Conservation (phyloP, 306 rosid species). For the Begonia peltatifolia region DNA sequence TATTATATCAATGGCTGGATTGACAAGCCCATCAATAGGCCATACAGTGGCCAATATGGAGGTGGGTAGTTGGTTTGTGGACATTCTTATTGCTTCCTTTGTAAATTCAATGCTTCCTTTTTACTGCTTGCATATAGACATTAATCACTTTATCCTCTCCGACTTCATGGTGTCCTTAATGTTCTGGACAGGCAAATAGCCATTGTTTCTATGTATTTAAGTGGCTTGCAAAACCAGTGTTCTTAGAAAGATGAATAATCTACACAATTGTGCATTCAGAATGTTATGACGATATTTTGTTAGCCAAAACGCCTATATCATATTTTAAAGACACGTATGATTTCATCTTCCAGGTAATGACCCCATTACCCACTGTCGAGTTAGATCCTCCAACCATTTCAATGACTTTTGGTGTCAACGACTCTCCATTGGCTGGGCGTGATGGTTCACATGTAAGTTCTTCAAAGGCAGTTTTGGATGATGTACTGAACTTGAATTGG, state of each 20-base stretch:
- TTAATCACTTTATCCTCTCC: too few species aligned
- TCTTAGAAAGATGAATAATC: too few species aligned
- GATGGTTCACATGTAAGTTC: conserved; percentile 85
- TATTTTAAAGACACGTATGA: neutral
- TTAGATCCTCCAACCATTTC: conserved; percentile 99
- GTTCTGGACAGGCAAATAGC: too few species aligned
- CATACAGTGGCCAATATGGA: conserved; percentile 72
- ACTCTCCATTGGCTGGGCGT: conserved; percentile 96
- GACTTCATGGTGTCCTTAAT: too few species aligned
- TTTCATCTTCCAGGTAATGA: conserved; percentile 35
- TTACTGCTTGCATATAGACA: too few species aligned
- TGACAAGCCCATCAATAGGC: conserved; percentile 75
- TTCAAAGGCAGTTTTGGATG: neutral
- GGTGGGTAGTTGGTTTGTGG: conserved; percentile 21
- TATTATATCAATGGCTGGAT: conserved; percentile 86
- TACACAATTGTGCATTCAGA: too few species aligned
- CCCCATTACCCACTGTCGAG: conserved; percentile 71
- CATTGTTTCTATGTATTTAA: too few species aligned
- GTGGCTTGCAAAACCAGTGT: too few species aligned
- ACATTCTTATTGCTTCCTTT: neutral
- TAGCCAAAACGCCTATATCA: too few species aligned
- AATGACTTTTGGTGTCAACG: conserved; percentile 97
- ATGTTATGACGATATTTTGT: too few species aligned
- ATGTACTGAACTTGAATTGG: too few species aligned
- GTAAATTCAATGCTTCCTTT: neutral